Conservation (phyloP, 148 eudicot species). For the Polygonum aviculare region DNA sequence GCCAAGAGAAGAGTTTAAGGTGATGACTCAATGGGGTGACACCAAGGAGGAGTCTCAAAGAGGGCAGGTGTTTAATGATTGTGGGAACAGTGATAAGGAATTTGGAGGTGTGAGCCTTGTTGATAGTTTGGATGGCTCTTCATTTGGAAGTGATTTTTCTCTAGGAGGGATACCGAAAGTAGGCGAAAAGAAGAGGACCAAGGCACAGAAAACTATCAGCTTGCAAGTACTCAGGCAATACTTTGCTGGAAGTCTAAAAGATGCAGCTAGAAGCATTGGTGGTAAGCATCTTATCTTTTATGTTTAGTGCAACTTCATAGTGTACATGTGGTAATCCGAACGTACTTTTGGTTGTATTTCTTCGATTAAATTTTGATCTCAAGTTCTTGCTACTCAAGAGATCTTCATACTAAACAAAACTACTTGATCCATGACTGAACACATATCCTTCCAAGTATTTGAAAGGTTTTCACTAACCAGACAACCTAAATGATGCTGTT, state of each 20-base stretch:
- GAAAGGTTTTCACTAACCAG: neutral
- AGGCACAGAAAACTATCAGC: conserved; percentile 68
- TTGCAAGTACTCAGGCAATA: conserved; percentile 69
- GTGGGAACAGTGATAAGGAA: conserved; percentile 31
- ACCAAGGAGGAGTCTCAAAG: conserved; percentile 19
- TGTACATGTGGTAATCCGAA: too few relatives aligned
- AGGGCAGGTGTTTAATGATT: conserved; percentile 20
- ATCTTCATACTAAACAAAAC: neutral
- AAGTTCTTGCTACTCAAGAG: neutral
- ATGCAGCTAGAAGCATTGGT: conserved; percentile 85
- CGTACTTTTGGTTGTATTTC: neutral
- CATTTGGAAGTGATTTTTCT: conserved; percentile 25
- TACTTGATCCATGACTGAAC: neutral
- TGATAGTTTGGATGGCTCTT: conserved; percentile 28
- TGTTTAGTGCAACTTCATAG: neutral
- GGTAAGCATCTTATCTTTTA: conserved; percentile 34
- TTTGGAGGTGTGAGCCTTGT: conserved; percentile 21
- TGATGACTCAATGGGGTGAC: conserved; percentile 33
- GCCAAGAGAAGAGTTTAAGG: conserved; percentile 36
- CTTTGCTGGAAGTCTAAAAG: conserved; percentile 89
- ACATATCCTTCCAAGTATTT: too few relatives aligned
- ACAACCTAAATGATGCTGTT: neutral
- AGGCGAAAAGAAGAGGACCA: conserved; percentile 46
- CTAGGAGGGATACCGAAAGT: conserved; percentile 25
- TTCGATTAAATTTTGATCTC: neutral